Conservation (phyloP, 2,329 filamentous ascomycete genomes). For the Daldinia sp. region DNA sequence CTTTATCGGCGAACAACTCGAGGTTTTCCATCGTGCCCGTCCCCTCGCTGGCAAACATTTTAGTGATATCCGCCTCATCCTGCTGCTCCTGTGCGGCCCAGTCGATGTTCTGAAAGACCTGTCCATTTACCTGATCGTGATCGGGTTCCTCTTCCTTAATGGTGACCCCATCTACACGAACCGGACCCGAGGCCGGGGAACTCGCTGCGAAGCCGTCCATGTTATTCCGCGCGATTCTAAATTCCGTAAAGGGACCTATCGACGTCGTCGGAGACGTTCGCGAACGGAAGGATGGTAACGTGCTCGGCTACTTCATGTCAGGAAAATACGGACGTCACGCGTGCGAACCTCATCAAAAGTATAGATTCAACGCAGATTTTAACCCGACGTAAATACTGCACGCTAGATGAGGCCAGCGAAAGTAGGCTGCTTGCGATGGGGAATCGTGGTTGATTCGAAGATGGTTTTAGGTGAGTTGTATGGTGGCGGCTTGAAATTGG, state of each 20-base stretch:
- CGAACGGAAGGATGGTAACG: slow-evolving; percentile 6
- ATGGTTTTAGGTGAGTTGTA: slow-evolving; percentile 2
- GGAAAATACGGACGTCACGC: slow-evolving; percentile 11
- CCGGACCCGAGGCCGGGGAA: slow-evolving; percentile 19
- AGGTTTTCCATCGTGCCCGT: slow-evolving; percentile 56
- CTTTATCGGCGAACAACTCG: slow-evolving; percentile 50
- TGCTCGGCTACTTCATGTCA: slow-evolving; percentile 24
- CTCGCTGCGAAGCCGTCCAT: slow-evolving; percentile 13
- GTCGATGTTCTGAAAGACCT: slow-evolving; percentile 40
- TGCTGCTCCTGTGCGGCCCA: slow-evolving; percentile 43
- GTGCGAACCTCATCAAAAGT: slow-evolving; percentile 8
- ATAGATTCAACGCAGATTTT: not conserved
- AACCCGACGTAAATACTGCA: not conserved
- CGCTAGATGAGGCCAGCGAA: not conserved
- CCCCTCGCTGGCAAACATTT: slow-evolving; percentile 60
- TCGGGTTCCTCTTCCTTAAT: slow-evolving; percentile 44
- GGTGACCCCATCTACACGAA: slow-evolving; percentile 21
- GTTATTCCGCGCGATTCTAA: not conserved
- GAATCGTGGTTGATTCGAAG: slow-evolving; percentile 1
- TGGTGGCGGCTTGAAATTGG: slow-evolving; percentile 16
- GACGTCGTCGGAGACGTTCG: slow-evolving; percentile 24
- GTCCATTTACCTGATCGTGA: slow-evolving; percentile 32
- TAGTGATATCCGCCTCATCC: slow-evolving; percentile 50
- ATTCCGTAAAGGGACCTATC: not conserved
- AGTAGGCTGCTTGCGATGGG: not conserved